A percentile compares a stretch with the other conserved stretches of the same genome.
These are phyloP conservation scores for Theobroma grandiflorum DNA, from an alignment of 441 rosid genomes.

Conservation along the genomic window DNA sequence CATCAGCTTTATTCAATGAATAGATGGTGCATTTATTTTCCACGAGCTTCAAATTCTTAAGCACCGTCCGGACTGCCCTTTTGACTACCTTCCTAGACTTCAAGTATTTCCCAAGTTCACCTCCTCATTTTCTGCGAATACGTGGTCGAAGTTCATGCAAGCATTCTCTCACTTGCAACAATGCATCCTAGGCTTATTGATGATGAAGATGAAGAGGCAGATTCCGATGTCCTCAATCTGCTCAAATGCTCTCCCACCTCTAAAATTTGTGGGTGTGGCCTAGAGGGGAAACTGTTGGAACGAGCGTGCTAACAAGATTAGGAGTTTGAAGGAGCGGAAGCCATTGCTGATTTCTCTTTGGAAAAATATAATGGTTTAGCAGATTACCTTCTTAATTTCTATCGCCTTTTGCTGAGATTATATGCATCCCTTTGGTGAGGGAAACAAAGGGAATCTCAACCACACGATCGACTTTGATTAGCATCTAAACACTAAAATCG, in stretches of 20 bases:
- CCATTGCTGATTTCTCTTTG: neutral
- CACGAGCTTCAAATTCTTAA: constrained; percentile 35
- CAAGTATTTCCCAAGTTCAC: constrained; percentile 34
- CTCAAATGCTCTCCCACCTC: too few species aligned
- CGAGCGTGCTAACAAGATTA: neutral
- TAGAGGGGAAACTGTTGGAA: too few species aligned
- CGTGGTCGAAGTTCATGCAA: constrained; percentile 40
- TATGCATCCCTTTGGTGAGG: neutral
- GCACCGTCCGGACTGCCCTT: constrained; percentile 30
- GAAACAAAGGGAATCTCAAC: constrained; percentile 9
- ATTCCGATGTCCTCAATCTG: too few species aligned
- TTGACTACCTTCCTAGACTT: constrained; percentile 34
- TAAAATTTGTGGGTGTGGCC: too few species aligned
- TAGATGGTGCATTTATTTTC: constrained; percentile 22
- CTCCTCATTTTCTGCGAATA: constrained; percentile 36
- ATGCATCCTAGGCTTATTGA: constrained; percentile 23
- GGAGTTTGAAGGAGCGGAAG: neutral
- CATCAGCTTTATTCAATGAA: too few species aligned
- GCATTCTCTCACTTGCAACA: constrained; percentile 35
- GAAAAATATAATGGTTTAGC: too few species aligned
- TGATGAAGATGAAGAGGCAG: too few species aligned
- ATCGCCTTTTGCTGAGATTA: neutral
- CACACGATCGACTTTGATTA: neutral
- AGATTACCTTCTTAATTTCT: neutral
- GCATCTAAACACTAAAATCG: neutral